A percentile compares a stretch with the other conserved stretches of the same genome.
Conservation (phyloP, 768 basidiomycete genomes). For the Pleurotus eryngii region DNA sequence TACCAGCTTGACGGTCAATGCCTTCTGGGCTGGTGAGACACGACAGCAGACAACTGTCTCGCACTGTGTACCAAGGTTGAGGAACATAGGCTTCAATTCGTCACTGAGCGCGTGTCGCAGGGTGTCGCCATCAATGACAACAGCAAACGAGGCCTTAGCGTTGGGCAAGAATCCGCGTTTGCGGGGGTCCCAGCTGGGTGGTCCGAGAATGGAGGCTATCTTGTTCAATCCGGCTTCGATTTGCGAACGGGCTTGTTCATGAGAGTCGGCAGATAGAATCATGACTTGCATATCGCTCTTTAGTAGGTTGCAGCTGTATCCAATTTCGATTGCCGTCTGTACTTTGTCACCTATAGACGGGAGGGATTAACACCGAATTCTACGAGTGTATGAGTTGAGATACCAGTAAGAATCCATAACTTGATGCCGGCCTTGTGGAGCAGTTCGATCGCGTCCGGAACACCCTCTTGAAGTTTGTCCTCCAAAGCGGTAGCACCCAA, state of each 20-base stretch:
- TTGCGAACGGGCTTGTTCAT: constrained; percentile 73
- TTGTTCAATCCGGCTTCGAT: constrained; percentile 94
- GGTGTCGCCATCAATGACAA: constrained; percentile 96
- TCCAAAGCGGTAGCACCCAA: constrained; percentile 95
- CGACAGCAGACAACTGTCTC: constrained; percentile 98
- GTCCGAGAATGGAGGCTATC: constrained; percentile 83
- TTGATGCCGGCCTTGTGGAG: constrained; percentile 95
- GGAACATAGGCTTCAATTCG: constrained; percentile 79
- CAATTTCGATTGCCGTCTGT: constrained; percentile 98
- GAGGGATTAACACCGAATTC: background rate
- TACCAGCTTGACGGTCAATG: constrained; percentile 91
- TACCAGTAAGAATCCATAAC: constrained; percentile 94
- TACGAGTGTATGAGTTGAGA: constrained; percentile 12
- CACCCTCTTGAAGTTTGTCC: constrained; percentile 96
- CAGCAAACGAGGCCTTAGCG: constrained; percentile 77
- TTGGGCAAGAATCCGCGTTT: constrained; percentile 68
- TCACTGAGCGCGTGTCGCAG: constrained; percentile 75
- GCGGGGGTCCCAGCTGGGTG: constrained; percentile 57
- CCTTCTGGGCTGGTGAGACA: constrained; percentile 97
- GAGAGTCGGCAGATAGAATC: constrained; percentile 86
- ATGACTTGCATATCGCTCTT: constrained; percentile 95
- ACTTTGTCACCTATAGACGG: constrained; percentile 77
- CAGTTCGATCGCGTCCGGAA: constrained; percentile 92
- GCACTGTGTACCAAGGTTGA: constrained; percentile 92
- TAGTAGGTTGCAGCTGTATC: constrained; percentile 92